A percentile compares a stretch with the other conserved stretches of the same genome.
phyloP scores from a whole-genome alignment of 2,329 filamentous ascomycete species.

The Calcarisporium arbuscula region DNA sequence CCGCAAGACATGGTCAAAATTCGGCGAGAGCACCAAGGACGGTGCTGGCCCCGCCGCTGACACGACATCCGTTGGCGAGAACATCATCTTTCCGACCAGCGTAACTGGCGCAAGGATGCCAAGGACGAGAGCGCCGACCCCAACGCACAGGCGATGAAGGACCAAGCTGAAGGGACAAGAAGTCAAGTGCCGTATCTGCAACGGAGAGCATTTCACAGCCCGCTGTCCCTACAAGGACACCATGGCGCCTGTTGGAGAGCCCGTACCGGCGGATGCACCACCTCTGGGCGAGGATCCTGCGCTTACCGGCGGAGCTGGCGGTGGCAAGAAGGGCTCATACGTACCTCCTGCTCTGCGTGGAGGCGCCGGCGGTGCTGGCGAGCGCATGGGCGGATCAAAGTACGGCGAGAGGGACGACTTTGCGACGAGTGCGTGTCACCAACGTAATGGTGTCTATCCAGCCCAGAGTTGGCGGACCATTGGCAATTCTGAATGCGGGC shows the following conservation, averaged over 20 bases:
- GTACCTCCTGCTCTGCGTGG: constrained; percentile 90
- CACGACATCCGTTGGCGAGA: constrained; percentile 91
- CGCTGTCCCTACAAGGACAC: constrained; percentile 99
- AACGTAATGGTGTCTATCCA: constrained; percentile 66
- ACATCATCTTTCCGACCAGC: constrained; percentile 92
- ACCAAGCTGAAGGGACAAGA: constrained; percentile 96
- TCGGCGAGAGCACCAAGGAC: constrained; percentile 85
- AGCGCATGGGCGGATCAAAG: constrained; percentile 77
- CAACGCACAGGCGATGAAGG: constrained; percentile 69
- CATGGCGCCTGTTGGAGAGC: constrained; percentile 79
- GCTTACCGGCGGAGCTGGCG: constrained; percentile 43
- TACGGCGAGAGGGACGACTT: constrained; percentile 91
- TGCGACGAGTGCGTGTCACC: constrained; percentile 91
- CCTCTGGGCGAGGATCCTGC: constrained; percentile 45
- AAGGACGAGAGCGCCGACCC: constrained; percentile 71
- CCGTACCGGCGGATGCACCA: constrained; percentile 45
- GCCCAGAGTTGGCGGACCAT: not conserved
- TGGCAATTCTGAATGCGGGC: too few species aligned
- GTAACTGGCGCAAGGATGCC: constrained; percentile 89
- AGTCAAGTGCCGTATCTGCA: constrained; percentile 99
- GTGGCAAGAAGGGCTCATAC: constrained; percentile 72
- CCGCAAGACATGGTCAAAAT: constrained; percentile 89
- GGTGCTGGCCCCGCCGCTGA: constrained; percentile 73
- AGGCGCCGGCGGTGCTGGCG: constrained; percentile 56
- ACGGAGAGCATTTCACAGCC: constrained; percentile 97